Evolutionary conservation across 1,284 basidiomycete species (phyloP).

Genomic region (Boletus hoseneyae): DNA sequence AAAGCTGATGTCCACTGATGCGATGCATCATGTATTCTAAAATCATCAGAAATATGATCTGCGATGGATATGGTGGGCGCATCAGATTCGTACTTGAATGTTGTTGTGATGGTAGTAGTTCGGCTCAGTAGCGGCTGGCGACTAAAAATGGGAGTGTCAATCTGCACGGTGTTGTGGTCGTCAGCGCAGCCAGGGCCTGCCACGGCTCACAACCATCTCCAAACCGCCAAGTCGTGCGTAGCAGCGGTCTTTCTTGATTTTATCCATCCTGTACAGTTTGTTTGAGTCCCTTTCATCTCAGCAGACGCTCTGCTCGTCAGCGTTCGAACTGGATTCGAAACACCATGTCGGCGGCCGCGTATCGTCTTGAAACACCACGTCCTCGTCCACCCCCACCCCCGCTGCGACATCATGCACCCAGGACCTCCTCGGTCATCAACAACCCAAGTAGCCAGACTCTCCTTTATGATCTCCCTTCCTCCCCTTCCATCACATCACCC

Average conservation of each 20-base stretch:
- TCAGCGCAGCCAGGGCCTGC: conserved; percentile 30
- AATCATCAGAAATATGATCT: neutral
- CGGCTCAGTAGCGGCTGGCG: conserved; percentile 10
- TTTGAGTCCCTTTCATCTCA: neutral
- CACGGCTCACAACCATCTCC: conserved; percentile 27
- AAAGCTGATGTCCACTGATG: no score
- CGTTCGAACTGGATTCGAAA: conserved; percentile 35
- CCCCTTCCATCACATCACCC: conserved; percentile 46
- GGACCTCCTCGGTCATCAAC: conserved; percentile 42
- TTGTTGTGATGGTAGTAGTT: conserved; percentile 10
- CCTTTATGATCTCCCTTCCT: conserved; percentile 73
- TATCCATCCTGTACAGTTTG: conserved; percentile 6
- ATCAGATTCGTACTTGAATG: no score
- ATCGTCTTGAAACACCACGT: conserved; percentile 61
- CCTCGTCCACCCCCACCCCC: conserved; percentile 62
- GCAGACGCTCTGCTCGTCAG: conserved; percentile 7
- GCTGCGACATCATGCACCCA: conserved; percentile 49
- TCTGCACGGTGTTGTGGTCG: conserved; percentile 23
- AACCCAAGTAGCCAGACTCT: conserved; percentile 44
- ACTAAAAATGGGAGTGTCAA: conserved; percentile 22
- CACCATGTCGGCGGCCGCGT: conserved; percentile 56
- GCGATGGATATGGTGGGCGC: no score
- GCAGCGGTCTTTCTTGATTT: conserved; percentile 6
- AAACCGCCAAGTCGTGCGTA: conserved; percentile 8
- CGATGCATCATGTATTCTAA: neutral